Conservation (phyloP, 768 basidiomycete species). For the Mycena crocata region DNA sequence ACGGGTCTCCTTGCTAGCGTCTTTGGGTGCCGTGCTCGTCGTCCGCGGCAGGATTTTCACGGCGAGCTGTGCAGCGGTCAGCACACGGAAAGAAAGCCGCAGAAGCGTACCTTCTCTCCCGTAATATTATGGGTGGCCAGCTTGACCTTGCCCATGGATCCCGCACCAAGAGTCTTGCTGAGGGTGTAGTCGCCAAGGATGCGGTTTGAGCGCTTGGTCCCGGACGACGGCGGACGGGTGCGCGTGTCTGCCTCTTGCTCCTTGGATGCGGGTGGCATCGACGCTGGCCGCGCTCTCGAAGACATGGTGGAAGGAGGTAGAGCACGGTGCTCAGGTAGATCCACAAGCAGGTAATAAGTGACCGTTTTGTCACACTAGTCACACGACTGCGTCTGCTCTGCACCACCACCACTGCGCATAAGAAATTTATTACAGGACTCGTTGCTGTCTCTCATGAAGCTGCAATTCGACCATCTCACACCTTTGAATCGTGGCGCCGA, state of each 20-base stretch:
- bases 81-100: conserved; percentile 14
- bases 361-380: too few species aligned
- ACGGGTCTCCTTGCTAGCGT: conserved; percentile 95
- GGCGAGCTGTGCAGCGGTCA: conserved; percentile 73
- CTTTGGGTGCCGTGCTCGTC: conserved; percentile 67
- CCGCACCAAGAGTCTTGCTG: conserved; percentile 96
- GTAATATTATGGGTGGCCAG: conserved; percentile 89
- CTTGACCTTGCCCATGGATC: conserved; percentile 99
- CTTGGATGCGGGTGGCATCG: conserved; percentile 24
- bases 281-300: conserved; percentile 26
- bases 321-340: too few species aligned
- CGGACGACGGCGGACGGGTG: conserved; percentile 33
- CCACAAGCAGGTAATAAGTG: too few species aligned
- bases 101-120: conserved; percentile 85
- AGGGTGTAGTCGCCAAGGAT: conserved; percentile 95
- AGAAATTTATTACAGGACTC: too few species aligned
- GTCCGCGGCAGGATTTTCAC: conserved; percentile 96
- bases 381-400: too few species aligned
- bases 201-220: conserved; percentile 59
- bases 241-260: not conserved
- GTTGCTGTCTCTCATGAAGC: too few species aligned
- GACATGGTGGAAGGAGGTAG: not conserved
- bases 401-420: too few species aligned
- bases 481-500: too few species aligned
- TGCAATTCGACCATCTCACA: too few species aligned